Evolutionary conservation across 2,329 filamentous ascomycete species (phyloP).

Genomic region (Rachicladosporium sp.): DNA sequence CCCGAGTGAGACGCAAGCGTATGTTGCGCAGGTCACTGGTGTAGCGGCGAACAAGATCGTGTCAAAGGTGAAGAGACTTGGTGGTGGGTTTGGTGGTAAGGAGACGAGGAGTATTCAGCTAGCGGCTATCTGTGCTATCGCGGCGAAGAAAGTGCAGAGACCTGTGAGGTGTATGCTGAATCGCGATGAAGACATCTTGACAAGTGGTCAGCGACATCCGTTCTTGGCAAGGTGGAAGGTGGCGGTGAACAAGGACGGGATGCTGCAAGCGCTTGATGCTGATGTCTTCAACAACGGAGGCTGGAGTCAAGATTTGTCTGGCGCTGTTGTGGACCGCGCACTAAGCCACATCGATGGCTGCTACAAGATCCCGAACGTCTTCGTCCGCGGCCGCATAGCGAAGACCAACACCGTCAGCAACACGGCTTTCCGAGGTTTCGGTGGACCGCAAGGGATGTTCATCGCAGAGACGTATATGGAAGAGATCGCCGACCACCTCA

Average conservation of each 20-base stretch:
- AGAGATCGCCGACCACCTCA: constrained; percentile 77
- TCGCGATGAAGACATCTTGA: constrained; percentile 87
- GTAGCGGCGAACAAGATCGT: constrained; percentile 85
- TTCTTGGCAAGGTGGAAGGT: constrained; percentile 88
- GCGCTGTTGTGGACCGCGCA: constrained; percentile 73
- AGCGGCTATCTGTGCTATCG: constrained; percentile 69
- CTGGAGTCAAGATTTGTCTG: constrained; percentile 57
- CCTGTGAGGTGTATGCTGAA: constrained; percentile 94
- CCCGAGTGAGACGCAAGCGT: constrained; percentile 80
- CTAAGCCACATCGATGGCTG: constrained; percentile 81
- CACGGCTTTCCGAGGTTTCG: constrained; percentile 93
- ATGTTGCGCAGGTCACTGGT: constrained; percentile 70
- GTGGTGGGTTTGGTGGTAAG: constrained; percentile 92
- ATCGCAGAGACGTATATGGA: constrained; percentile 82
- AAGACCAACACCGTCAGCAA: constrained; percentile 97
- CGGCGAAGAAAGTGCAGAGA: constrained; percentile 69
- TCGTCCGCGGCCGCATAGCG: constrained; percentile 73
- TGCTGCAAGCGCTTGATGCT: constrained; percentile 79
- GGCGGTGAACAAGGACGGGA: constrained; percentile 84
- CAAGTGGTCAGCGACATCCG: constrained; percentile 84
- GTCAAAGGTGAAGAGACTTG: constrained; percentile 78
- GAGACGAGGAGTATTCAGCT: constrained; percentile 80
- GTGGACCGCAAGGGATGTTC: constrained; percentile 92
- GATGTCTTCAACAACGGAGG: constrained; percentile 90
- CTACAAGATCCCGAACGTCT: constrained; percentile 77